Evolutionary conservation across 805 yeast species (phyloP).

Genomic region (Cephaloascus fragrans): DNA sequence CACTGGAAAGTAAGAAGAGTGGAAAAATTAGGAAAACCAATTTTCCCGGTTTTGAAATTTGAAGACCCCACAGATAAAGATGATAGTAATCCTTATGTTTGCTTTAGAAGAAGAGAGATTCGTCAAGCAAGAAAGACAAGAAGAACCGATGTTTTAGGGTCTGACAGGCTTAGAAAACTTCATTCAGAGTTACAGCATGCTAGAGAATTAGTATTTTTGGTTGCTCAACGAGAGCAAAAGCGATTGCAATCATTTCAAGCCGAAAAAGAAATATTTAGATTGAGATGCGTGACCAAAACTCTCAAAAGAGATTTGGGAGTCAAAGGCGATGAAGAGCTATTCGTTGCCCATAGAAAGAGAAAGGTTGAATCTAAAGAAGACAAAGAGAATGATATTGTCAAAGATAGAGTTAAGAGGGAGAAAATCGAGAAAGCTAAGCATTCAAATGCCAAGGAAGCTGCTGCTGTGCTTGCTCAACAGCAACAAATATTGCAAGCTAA

Average conservation of each 20-base stretch:
- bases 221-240: slow-evolving; percentile 65
- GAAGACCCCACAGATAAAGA: slow-evolving; percentile 87
- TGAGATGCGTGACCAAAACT: slow-evolving; percentile 61
- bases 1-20: slow-evolving; percentile 79
- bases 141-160: slow-evolving; percentile 84
- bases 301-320: slow-evolving; percentile 69
- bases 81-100: slow-evolving; percentile 88
- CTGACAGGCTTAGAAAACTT: slow-evolving; percentile 68
- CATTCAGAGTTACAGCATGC: slow-evolving; percentile 74
- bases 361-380: slow-evolving; percentile 23
- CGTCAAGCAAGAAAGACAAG: slow-evolving; percentile 95
- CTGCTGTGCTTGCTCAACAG: slow-evolving; percentile 4
- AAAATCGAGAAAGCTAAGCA: slow-evolving; percentile 6
- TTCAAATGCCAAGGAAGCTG: slow-evolving; percentile 5
- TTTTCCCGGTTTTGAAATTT: slow-evolving; percentile 69
- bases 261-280: slow-evolving; percentile 61
- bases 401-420: slow-evolving; percentile 9
- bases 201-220: slow-evolving; percentile 52
- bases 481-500: slow-evolving; percentile 11
- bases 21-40: slow-evolving; percentile 54
- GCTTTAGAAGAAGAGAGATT: slow-evolving; percentile 91
- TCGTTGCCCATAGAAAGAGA: slow-evolving; percentile 70
- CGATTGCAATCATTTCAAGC: slow-evolving; percentile 50
- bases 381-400: slow-evolving; percentile 14
- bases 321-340: slow-evolving; percentile 77